Percentiles rank a stretch among this genome's conserved stretches.
phyloP scores from a whole-genome alignment of 306 rosid species.

The Cucurbita argyrosperma region DNA sequence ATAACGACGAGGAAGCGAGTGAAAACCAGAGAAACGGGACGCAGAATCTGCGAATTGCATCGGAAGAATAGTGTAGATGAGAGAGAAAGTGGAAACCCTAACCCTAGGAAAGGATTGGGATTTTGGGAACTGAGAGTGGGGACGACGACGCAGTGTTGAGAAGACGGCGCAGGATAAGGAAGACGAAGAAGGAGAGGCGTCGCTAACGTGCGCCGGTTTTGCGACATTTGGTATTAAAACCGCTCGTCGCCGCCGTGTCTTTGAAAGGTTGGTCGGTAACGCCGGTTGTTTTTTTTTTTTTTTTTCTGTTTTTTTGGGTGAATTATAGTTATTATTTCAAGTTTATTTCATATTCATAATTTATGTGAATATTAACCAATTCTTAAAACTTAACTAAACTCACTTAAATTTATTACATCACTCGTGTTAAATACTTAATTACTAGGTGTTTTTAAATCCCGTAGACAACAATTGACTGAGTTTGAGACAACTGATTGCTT shows the following conservation, averaged over 20 bases:
- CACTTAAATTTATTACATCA: no score
- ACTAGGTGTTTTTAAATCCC: no score
- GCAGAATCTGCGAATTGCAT: slow-evolving; percentile 22
- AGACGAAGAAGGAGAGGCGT: slow-evolving; percentile 9
- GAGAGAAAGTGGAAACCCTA: not conserved
- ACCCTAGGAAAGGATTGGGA: slow-evolving; percentile 11
- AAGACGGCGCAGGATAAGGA: slow-evolving; percentile 50
- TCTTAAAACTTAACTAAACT: no score
- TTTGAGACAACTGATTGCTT: no score
- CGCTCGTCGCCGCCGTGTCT: not conserved
- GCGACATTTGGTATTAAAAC: not conserved
- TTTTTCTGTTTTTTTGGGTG: no score
- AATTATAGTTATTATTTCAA: no score
- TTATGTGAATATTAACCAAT: no score
- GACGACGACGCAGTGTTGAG: slow-evolving; percentile 11
- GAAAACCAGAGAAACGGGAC: not conserved
- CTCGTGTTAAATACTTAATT: no score
- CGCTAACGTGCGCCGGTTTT: slow-evolving; percentile 1
- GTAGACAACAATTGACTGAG: no score
- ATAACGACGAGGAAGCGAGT: slow-evolving; percentile 4
- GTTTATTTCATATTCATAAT: no score
- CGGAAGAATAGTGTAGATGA: not conserved
- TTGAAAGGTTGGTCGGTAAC: not conserved
- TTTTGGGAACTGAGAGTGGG: slow-evolving; percentile 4
- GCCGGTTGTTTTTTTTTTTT: not conserved